Percentiles rank a stretch among this genome's conserved stretches.
phyloP scores from a whole-genome alignment of 2,329 filamentous ascomycete species.

The Monosporascus ibericus region DNA sequence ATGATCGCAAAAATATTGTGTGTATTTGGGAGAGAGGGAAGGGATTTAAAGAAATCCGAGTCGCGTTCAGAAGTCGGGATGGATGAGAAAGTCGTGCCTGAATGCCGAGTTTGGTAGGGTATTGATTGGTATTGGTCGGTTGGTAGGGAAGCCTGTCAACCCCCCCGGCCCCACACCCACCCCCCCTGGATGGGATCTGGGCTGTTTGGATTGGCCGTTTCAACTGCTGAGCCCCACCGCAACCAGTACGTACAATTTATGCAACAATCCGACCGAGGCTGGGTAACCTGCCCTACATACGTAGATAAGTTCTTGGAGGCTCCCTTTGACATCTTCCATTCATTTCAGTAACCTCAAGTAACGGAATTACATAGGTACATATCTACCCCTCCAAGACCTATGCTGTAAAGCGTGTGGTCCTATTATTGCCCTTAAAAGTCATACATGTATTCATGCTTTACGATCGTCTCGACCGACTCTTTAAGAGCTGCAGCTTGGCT shows the following conservation, averaged over 20 bases:
- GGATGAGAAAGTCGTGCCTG: background rate
- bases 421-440: too few species aligned
- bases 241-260: background rate
- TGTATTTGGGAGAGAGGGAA: too few species aligned
- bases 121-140: too few species aligned
- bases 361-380: too few species aligned
- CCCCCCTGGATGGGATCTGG: background rate
- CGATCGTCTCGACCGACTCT: background rate
- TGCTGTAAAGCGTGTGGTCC: too few species aligned
- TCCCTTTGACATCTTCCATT: too few species aligned
- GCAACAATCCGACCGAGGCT: background rate
- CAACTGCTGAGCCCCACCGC: background rate
- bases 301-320: background rate
- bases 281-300: background rate
- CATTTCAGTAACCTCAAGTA: too few species aligned
- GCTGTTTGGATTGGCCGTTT: background rate
- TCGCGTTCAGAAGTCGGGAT: background rate
- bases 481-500: too few species aligned
- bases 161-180: too few species aligned
- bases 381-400: too few species aligned
- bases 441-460: background rate
- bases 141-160: too few species aligned
- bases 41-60: too few species aligned
- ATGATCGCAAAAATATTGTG: background rate
- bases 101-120: background rate